A percentile compares a stretch with the other conserved stretches of the same genome.
Conservation (phyloP, 129 eudicot species). For the Cynara cardunculus region DNA sequence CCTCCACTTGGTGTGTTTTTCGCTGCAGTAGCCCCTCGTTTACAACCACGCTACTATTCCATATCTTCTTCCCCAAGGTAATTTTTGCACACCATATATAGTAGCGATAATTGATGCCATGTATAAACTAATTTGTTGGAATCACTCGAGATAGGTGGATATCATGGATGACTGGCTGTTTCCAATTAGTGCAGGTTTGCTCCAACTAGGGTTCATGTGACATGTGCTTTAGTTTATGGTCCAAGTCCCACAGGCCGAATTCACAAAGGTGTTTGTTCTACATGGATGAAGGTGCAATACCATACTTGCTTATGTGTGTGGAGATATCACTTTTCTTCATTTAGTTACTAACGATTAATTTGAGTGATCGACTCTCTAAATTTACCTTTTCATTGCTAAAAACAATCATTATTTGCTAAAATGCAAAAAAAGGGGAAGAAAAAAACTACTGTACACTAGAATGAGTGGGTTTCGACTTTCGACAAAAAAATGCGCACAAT, state of each 20-base stretch:
- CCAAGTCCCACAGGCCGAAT: slow-evolving; percentile 69
- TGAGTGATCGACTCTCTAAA: not conserved
- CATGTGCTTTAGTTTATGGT: slow-evolving; percentile 71
- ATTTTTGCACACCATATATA: not conserved
- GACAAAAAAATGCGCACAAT: not conserved
- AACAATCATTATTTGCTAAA: not conserved
- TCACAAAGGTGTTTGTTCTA: slow-evolving; percentile 78
- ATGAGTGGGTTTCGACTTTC: not conserved
- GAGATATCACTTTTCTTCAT: not conserved
- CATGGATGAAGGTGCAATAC: slow-evolving; percentile 82
- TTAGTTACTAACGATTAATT: not conserved
- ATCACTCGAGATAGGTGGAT: too few species aligned
- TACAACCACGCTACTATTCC: slow-evolving; percentile 80
- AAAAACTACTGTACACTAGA: not conserved
- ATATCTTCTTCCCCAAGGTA: slow-evolving; percentile 86
- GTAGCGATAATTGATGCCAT: not conserved
- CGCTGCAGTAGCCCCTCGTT: slow-evolving; percentile 70
- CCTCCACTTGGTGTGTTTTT: slow-evolving; percentile 89
- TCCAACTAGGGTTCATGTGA: slow-evolving; percentile 72
- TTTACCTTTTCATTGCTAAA: not conserved
- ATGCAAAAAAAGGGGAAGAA: not conserved
- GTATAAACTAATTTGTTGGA: not conserved
- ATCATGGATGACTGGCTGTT: not conserved
- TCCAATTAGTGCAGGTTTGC: slow-evolving; percentile 46
- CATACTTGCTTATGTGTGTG: not conserved